Evolutionary conservation across 2,329 filamentous ascomycete genomes (phyloP), one percentile per base, ranked within the genome.

Genomic region (Diaporthe citri): DNA sequence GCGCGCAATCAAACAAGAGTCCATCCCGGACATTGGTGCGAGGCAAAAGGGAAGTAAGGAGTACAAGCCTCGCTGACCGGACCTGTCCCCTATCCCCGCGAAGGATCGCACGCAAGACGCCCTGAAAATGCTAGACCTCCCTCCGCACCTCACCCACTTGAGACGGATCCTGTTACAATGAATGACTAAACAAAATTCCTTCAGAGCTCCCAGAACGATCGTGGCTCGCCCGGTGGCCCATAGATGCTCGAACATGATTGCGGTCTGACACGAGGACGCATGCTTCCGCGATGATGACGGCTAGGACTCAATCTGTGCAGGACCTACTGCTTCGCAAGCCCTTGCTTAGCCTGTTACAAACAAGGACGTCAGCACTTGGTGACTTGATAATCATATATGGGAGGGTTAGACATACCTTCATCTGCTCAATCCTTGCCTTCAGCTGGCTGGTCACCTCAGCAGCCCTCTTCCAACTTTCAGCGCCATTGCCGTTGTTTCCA

Each of bases 361-460:
- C 12, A 52, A 28, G 6, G 9, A 20, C 20, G 41, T 75, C 28
- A 75, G 74, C 52, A 34, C 13, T 51, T 34, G 22, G 34, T 10
- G 17, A 4, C 36, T 69, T 17, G 39, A 43, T 7, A 2, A 2
- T 41, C 31, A 34, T 12, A 39, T 2, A 7, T 10, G n/a, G 22
- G 2, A 9, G 51, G 22, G 10, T 31, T 20, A 36, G 56, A 80
- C 85, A 78, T 80, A 90, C 91, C 90, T 98, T 99, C 97, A 99
- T 99, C 88, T 97, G 94, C 87, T 98, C 97, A 84, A 99, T 99
- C 82, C 97, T 92, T 71, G 96, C 95, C 87, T 98, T 99, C 81
- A 99, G 85, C 83, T 98, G 97, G 84, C 96, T 98, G 72, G 97
- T 99, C 74, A 99, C 97, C 86, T 99, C 97, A 2, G 97, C 97